Evolutionary conservation across 805 yeast species (phyloP), one percentile per base, ranked within the genome.

Genomic region (Scheffersomyces stipitis): DNA sequence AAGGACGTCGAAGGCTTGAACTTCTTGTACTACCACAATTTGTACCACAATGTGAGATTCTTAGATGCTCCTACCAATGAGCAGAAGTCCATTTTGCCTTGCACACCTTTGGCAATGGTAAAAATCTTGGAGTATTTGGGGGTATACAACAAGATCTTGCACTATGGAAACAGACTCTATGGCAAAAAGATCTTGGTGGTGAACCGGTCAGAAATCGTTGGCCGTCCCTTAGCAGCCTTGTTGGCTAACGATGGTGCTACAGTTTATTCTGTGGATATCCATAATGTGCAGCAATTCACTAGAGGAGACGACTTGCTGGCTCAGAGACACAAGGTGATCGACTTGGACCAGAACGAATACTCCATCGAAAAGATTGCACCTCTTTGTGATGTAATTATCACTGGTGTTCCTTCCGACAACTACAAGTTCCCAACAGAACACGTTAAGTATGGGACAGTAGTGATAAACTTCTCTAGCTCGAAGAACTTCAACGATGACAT

Each of bases 171-270:
- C 68, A 75, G 96, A 44, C 71, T 93, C 15, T 93, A 87, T 52
- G 99, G 99, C 30, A 90, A 89, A 64, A 91, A 93, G 34, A 75
- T 91, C 38, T 81, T 95, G 33, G 81, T 93, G 30, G 90, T 93
- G 35, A 93, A 93, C 65, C 75, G 99, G 54, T 86, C 96, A 9
- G 99, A 93, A 64, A 91, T 93, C 54, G 99, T 93, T 15, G 99
- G 99, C 9, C 79, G 99, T 50, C 99, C 99, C 1, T 69, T 93
- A 41, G 98, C 98, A 23, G 98, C 99, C 0, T 64, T 93, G 26
- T 69, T 93, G 45, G 98, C 99, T 14, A 93, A 93, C 55, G 99
- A 93, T 56, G 99, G 99, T 44, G 99, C 99, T 15, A 83, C 83
- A 1, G 98, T 93, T 2, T 93, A 85, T 60, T 90, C 98, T 1